phyloP scores from a whole-genome alignment of 768 basidiomycete genomes.

The Phaeotremella skinneri region DNA sequence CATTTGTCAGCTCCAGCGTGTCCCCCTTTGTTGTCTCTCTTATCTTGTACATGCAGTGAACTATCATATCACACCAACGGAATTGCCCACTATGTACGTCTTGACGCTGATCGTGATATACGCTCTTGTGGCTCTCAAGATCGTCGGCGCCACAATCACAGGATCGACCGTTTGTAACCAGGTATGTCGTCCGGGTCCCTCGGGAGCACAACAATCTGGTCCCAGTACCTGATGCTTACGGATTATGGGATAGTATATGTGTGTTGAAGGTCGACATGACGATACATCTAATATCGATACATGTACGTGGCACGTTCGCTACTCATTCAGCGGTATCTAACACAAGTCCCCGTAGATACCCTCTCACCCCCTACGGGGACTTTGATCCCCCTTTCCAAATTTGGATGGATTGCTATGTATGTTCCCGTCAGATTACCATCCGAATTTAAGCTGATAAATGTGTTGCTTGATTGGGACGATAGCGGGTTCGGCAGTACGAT shows the following conservation, averaged over 20 bases:
- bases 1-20: too few relatives aligned
- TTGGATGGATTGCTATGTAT: slow-evolving; percentile 43
- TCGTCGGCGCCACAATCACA: slow-evolving; percentile 14
- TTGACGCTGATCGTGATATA: background rate
- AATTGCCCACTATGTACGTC: background rate
- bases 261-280: slow-evolving; percentile 27
- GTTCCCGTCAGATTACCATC: slow-evolving; percentile 6
- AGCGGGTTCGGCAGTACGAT: slow-evolving; percentile 36
- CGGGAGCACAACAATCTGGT: background rate
- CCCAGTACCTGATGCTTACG: background rate
- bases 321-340: background rate
- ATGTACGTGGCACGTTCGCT: slow-evolving; percentile 17
- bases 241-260: slow-evolving; percentile 18
- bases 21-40: too few relatives aligned
- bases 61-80: too few relatives aligned
- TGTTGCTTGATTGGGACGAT: background rate
- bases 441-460: slow-evolving; percentile 1
- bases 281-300: slow-evolving; percentile 21
- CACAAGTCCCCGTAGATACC: slow-evolving; percentile 18
- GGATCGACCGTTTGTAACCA: slow-evolving; percentile 24
- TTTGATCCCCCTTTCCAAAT: slow-evolving; percentile 5
- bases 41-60: too few relatives aligned
- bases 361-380: slow-evolving; percentile 20
- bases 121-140: background rate
- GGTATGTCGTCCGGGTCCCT: slow-evolving; percentile 9